Evolutionary conservation across 1,284 basidiomycete species (phyloP).

Genomic region (Sanghuangporus sanghuang): DNA sequence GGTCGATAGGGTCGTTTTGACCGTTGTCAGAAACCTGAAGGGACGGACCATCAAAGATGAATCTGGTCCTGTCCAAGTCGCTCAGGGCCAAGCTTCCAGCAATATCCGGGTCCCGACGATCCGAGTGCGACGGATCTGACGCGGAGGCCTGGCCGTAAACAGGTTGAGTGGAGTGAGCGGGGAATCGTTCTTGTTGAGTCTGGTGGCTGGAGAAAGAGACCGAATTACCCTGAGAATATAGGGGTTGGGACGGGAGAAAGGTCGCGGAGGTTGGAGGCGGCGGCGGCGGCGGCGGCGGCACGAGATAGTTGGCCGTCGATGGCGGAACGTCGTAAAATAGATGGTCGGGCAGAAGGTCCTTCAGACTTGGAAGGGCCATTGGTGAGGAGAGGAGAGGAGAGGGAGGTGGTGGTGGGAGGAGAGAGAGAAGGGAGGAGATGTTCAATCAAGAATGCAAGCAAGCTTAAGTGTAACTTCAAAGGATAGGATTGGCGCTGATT

Average conservation of each 20-base stretch:
- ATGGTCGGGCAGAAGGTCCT: background rate
- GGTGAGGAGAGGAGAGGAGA: background rate
- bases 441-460: no score
- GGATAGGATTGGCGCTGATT: background rate
- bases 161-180: background rate
- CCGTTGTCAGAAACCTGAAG: background rate
- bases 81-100: background rate
- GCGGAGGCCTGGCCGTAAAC: background rate
- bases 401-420: background rate
- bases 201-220: background rate
- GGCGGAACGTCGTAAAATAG: background rate
- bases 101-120: background rate
- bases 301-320: no score
- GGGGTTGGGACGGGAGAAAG: background rate
- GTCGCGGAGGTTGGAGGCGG: background rate
- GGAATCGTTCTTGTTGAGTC: background rate
- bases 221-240: background rate
- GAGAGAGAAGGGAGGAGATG: background rate
- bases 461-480: background rate
- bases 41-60: background rate
- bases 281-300: background rate
- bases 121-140: background rate
- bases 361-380: background rate
- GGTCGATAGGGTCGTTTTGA: background rate
- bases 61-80: background rate